phyloP scores from a whole-genome alignment of 768 basidiomycete species.

The Boletus huronensis region DNA sequence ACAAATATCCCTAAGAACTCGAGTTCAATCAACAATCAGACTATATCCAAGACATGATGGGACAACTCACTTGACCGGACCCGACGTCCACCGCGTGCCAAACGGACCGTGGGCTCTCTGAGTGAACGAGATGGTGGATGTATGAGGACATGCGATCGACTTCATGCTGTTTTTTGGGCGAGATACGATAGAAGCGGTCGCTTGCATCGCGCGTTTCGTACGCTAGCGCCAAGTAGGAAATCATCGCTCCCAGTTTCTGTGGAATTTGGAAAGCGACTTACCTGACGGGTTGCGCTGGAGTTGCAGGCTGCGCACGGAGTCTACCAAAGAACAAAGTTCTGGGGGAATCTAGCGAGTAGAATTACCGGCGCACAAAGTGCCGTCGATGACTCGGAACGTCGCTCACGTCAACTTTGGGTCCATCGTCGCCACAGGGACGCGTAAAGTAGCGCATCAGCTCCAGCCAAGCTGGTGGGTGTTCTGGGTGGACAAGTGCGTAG shows the following conservation, averaged over 20 bases:
- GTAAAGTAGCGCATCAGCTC: constrained; percentile 22
- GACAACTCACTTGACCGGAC: constrained; percentile 57
- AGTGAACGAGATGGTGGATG: constrained; percentile 35
- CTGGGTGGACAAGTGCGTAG: constrained; percentile 13
- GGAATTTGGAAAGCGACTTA: constrained; percentile 1
- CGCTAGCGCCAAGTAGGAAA: constrained; percentile 1
- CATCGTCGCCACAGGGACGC: constrained; percentile 13
- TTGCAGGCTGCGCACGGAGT: constrained; percentile 27
- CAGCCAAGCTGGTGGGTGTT: constrained; percentile 21
- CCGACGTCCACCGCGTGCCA: constrained; percentile 66
- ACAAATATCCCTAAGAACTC: constrained; percentile 54
- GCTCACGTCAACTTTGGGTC: constrained; percentile 15
- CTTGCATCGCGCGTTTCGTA: constrained; percentile 4
- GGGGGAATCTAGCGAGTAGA: constrained; percentile 20
- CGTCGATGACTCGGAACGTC: neutral
- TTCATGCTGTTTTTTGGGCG: constrained; percentile 75
- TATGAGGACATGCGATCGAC: constrained; percentile 61
- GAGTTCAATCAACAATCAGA: neutral
- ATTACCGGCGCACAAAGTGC: neutral
- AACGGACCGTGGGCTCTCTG: constrained; percentile 25
- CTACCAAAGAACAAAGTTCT: constrained; percentile 19
- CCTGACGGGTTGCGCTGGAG: constrained; percentile 22
- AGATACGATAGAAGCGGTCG: constrained; percentile 47
- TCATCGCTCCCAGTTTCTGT: neutral
- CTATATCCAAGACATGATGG: neutral